phyloP scores from a whole-genome alignment of 805 yeast species.

The Sugiyamaella marilandica region DNA sequence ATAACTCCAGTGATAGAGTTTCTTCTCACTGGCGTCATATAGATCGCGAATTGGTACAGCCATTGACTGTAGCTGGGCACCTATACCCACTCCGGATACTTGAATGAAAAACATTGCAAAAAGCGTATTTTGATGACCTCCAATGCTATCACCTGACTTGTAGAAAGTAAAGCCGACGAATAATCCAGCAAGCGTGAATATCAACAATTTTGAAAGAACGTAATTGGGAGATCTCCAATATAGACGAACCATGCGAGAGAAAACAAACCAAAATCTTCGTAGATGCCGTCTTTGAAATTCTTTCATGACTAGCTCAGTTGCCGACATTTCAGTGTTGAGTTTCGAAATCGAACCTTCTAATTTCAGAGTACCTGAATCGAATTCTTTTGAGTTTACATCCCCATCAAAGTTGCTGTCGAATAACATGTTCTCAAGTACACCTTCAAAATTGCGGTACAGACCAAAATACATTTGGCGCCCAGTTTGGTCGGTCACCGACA shows the following conservation, averaged over 20 bases:
- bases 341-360: conserved; percentile 38
- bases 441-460: not conserved
- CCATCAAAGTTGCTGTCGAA: too few relatives aligned
- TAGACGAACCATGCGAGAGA: not conserved
- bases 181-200: conserved; percentile 2
- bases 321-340: too few relatives aligned
- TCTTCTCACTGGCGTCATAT: conserved; percentile 64
- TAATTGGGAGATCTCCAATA: conserved; percentile 7
- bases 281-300: not conserved
- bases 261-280: not conserved
- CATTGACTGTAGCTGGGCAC: conserved; percentile 56
- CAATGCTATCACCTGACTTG: conserved; percentile 1
- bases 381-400: too few relatives aligned
- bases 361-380: too few relatives aligned
- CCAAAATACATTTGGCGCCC: conserved; percentile 3
- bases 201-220: not conserved
- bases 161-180: conserved; percentile 7
- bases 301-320: too few relatives aligned
- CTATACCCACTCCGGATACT: conserved; percentile 47
- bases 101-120: conserved; percentile 63
- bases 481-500: not conserved
- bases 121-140: conserved; percentile 69
- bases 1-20: conserved; percentile 59
- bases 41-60: conserved; percentile 53
- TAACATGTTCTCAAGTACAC: too few relatives aligned